Base-by-base conservation (phyloP, 2,329 filamentous ascomycete genomes). In the Phaeosphaeria sp. region DNA sequence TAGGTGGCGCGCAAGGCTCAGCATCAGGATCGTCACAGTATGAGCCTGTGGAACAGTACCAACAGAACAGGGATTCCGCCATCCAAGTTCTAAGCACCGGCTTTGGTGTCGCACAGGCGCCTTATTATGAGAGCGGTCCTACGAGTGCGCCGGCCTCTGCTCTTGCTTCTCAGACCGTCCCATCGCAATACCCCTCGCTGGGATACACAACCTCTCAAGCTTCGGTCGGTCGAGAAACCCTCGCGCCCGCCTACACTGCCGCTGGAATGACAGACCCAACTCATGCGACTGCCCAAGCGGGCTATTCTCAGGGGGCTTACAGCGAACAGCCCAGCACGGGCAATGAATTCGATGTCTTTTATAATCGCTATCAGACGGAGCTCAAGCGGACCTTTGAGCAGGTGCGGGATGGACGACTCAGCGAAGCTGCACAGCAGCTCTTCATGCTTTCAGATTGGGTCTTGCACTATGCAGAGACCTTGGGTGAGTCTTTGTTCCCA, bases 1-100 rank as follows among this genome's bases (percentile, higher is more conserved):
- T 93, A 71, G 72, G 75, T 59, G 69, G 71, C 59, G 63, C 68
- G 59, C 74, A 75, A 65, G 66, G 70, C 58, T 57, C 71, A 54
- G 68, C 73, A 59, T 62, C 76, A 82, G 81, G 79, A 77, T 86
- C 81, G 83, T 89, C 79, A 59, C 78, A 83, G 67, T 96, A 96
- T 81, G 90, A 94, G 78, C 81, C 87, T 73, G 87, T 89, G 75
- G 85, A 88, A 79, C 89, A 89, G 73, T 96, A 92, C 81, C 85
- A 89, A 81, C 90, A 92, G 74, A 86, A 89, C 60, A 72, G 72
- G 60, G 72, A 74, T 79, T 87, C 90, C 83, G 87, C 85, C 60
- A 86, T 95, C 80, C 90, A 92, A 76, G 90, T 92, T 80, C 84
- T 93, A 77, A 81, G 88, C 74, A 87, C 80, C 73, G 84, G 84